Percentiles rank a stretch among this genome's conserved stretches.
These are phyloP conservation scores for Pichia sp. DNA, from an alignment of 1,139 yeast species.

Conservation along the genomic window DNA sequence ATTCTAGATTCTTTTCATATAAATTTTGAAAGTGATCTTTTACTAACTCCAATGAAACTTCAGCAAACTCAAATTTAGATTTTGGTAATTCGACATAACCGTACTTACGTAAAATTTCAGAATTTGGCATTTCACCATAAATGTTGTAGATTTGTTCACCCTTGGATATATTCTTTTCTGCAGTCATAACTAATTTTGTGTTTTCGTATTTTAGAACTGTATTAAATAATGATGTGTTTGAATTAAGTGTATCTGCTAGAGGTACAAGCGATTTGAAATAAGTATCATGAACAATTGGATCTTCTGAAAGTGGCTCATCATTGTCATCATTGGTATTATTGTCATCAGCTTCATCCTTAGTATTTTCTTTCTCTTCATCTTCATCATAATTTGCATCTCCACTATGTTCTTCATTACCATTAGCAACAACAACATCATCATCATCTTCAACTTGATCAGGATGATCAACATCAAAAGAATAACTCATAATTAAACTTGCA, in stretches of 20 bases:
- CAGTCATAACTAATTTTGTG: conserved; percentile 54
- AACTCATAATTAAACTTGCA: conserved; percentile 65
- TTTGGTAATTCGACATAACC: conserved; percentile 82
- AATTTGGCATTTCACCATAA: conserved; percentile 85
- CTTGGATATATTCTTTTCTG: conserved; percentile 51
- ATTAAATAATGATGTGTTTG: conserved; percentile 73
- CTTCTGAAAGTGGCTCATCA: conserved; percentile 7
- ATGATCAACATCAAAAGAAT: conserved; percentile 57
- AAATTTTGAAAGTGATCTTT: conserved; percentile 31
- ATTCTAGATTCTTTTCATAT: conserved; percentile 20
- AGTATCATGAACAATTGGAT: conserved; percentile 32
- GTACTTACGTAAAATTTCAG: conserved; percentile 80
- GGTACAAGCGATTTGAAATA: conserved; percentile 85
- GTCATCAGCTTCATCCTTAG: conserved; percentile 8
- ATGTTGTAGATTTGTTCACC: conserved; percentile 82
- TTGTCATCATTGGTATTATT: conserved; percentile 13
- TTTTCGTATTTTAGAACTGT: conserved; percentile 54
- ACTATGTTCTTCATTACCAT: conserved; percentile 22
- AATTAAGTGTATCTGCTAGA: conserved; percentile 82
- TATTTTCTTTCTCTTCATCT: conserved; percentile 11
- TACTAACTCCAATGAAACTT: conserved; percentile 45
- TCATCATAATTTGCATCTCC: conserved; percentile 16
- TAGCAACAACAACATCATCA: conserved; percentile 24
- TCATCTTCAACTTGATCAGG: conserved; percentile 30
- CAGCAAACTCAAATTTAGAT: conserved; percentile 77